These are phyloP conservation scores for Malus hybrid DNA, from an alignment of 331 rosid genomes.

Conservation along the genomic window DNA sequence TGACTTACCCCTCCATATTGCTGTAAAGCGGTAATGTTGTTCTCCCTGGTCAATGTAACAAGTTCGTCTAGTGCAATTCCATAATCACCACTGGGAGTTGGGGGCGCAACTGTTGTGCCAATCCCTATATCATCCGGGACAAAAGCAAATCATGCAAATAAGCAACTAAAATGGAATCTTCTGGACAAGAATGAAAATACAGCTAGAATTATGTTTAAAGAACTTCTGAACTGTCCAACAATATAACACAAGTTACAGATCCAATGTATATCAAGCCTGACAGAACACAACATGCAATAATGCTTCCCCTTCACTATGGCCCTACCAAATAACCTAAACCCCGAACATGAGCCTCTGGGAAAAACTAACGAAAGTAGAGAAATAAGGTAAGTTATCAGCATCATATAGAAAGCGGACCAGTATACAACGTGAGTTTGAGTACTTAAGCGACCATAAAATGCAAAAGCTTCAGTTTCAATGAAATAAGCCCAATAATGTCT, in stretches of 20 bases:
- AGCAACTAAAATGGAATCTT: constrained; percentile 16
- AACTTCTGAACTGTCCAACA: background rate
- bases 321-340: background rate
- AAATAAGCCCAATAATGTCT: background rate
- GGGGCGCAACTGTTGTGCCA: constrained; percentile 36
- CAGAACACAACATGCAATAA: background rate
- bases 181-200: background rate
- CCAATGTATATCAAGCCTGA: background rate
- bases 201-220: background rate
- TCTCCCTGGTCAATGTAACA: constrained; percentile 72
- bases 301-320: background rate
- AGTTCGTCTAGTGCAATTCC: constrained; percentile 62
- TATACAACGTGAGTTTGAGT: background rate
- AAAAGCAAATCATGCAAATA: constrained; percentile 12
- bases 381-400: background rate
- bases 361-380: background rate
- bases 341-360: background rate
- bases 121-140: constrained; percentile 24
- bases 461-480: background rate
- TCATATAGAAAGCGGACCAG: background rate
- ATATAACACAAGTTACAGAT: background rate
- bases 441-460: background rate
- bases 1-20: constrained; percentile 77
- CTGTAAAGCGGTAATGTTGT: constrained; percentile 50
- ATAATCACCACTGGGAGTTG: constrained; percentile 46